A percentile compares a stretch with the other conserved stretches of the same genome.
phyloP scores from a whole-genome alignment of 2,329 filamentous ascomycete species.

The Colletotrichum simmondsii region DNA sequence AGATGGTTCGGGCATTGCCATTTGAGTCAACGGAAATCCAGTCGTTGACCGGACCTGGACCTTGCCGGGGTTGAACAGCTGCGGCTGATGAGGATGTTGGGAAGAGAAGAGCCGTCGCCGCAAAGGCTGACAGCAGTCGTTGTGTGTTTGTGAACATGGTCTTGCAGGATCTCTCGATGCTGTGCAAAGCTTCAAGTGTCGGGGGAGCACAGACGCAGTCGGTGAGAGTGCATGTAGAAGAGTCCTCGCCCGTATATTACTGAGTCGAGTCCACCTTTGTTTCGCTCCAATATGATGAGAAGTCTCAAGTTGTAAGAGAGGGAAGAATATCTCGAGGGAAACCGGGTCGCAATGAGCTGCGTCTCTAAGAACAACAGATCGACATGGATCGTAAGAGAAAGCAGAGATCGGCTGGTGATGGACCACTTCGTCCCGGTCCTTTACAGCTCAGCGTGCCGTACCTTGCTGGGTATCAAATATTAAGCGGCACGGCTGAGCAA shows the following conservation, averaged over 20 bases:
- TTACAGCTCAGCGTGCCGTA: conserved; percentile 3
- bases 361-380: neutral
- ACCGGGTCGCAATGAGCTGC: neutral
- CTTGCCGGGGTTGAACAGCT: conserved; percentile 24
- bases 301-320: neutral
- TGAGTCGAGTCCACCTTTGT: neutral
- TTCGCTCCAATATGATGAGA: neutral
- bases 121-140: conserved; percentile 11
- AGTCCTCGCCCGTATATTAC: neutral
- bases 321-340: neutral
- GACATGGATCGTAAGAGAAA: neutral
- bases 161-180: neutral
- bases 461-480: conserved; percentile 15
- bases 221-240: neutral
- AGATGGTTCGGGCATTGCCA: conserved; percentile 42
- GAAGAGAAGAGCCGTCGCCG: conserved; percentile 18
- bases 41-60: conserved; percentile 24
- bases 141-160: conserved; percentile 20
- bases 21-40: conserved; percentile 47
- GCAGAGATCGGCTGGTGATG: neutral
- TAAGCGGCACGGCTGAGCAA: conserved; percentile 2
- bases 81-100: conserved; percentile 16
- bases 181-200: neutral
- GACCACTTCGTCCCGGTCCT: neutral
- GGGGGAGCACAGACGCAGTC: conserved; percentile 1